Evolutionary conservation across 257 asterid species (phyloP).

Genomic region (Solanum ossicruentum): DNA sequence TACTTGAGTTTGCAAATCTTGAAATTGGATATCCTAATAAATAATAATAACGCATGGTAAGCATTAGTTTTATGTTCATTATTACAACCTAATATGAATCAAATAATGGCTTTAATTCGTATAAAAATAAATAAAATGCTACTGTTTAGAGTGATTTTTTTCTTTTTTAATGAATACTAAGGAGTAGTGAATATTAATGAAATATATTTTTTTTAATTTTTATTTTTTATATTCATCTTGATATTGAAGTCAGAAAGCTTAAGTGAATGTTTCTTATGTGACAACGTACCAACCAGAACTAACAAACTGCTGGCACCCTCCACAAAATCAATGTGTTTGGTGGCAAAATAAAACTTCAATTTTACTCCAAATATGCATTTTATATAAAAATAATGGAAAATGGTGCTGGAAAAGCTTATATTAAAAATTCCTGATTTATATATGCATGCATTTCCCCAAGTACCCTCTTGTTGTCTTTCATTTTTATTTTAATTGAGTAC

Average conservation of each 20-base stretch:
- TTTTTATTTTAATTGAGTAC: background rate
- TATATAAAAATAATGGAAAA: background rate
- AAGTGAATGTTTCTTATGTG: slow-evolving; percentile 22
- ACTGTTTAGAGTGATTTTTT: background rate
- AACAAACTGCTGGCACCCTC: slow-evolving; percentile 3
- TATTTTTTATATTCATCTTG: slow-evolving; percentile 10
- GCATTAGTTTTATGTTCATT: background rate
- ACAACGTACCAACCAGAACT: slow-evolving; percentile 1
- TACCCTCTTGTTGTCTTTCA: background rate
- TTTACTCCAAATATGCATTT: slow-evolving; percentile 8
- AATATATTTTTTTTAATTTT: background rate
- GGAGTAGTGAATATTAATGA: background rate
- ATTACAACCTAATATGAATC: background rate
- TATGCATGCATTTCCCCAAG: background rate
- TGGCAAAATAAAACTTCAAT: slow-evolving; percentile 22
- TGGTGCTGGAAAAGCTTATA: background rate
- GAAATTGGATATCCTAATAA: background rate
- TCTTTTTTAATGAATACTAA: background rate
- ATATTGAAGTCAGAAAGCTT: slow-evolving; percentile 47
- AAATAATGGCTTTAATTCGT: background rate
- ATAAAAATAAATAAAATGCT: background rate
- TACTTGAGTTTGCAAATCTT: background rate
- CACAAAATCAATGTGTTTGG: slow-evolving; percentile 23
- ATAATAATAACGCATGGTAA: background rate
- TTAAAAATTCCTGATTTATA: background rate